Evolutionary conservation across 176 grass and related monocot genomes (phyloP).

Genomic region (Lolium perenne): DNA sequence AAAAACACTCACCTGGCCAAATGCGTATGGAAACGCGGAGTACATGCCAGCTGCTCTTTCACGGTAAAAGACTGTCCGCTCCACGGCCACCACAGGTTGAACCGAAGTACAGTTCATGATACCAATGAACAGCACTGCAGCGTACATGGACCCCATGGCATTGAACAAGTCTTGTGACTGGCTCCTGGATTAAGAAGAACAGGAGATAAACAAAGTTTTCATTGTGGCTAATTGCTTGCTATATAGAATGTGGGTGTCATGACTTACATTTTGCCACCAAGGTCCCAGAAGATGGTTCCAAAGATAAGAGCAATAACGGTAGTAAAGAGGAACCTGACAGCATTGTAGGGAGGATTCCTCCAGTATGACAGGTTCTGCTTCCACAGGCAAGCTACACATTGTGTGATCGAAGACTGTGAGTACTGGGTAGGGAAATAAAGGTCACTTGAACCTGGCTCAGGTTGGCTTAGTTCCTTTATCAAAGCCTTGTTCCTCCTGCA

Average conservation of each 20-base stretch:
- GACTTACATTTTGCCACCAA: conserved; percentile 78
- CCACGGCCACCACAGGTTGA: conserved; percentile 80
- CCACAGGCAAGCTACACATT: conserved; percentile 86
- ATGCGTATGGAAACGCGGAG: conserved; percentile 91
- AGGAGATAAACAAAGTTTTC: not conserved
- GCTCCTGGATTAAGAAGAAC: conserved; percentile 47
- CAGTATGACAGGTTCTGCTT: conserved; percentile 89
- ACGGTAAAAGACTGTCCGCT: conserved; percentile 89
- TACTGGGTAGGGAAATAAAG: conserved; percentile 70
- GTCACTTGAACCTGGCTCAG: conserved; percentile 60
- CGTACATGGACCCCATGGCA: conserved; percentile 90
- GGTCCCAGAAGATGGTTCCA: conserved; percentile 88
- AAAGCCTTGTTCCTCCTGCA: conserved; percentile 72
- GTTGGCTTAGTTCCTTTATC: conserved; percentile 72
- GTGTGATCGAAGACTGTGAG: conserved; percentile 59
- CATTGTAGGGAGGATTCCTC: conserved; percentile 89
- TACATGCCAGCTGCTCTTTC: conserved; percentile 95
- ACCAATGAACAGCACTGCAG: conserved; percentile 73
- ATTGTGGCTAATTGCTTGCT: not conserved
- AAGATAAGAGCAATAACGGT: conserved; percentile 62
- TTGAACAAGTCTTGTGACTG: conserved; percentile 69
- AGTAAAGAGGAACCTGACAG: conserved; percentile 77
- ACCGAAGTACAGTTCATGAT: conserved; percentile 74
- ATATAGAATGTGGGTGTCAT: conserved; percentile 20
- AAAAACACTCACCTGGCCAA: conserved; percentile 69